Conservation (phyloP, 306 rosid genomes). For the Myrica gale region DNA sequence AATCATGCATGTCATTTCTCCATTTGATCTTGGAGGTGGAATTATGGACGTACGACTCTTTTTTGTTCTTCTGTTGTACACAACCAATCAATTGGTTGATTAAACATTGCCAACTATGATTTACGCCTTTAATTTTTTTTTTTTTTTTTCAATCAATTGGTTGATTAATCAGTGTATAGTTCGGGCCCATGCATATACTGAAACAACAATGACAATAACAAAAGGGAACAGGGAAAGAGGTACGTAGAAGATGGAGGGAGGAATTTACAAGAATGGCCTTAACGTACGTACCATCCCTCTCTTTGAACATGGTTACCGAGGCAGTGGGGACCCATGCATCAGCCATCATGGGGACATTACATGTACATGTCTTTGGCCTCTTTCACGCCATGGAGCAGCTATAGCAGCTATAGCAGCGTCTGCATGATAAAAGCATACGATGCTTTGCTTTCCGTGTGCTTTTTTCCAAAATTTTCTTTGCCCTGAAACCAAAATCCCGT, state of each 20-base stretch:
- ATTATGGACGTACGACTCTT: not conserved
- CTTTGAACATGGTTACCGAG: too few relatives aligned
- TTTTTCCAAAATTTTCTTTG: constrained; percentile 34
- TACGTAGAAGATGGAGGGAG: constrained; percentile 22
- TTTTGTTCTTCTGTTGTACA: too few relatives aligned
- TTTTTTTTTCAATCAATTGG: too few relatives aligned
- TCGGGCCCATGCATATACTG: not conserved
- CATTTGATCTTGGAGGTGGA: not conserved
- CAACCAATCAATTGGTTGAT: not conserved
- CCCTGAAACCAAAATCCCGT: constrained; percentile 5
- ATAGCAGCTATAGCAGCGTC: constrained; percentile 4
- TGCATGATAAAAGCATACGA: constrained; percentile 22
- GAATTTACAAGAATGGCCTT: constrained; percentile 36
- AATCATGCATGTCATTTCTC: not conserved
- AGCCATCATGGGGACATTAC: constrained; percentile 76
- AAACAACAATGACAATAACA: not conserved
- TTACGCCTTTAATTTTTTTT: too few relatives aligned
- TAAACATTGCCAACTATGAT: too few relatives aligned
- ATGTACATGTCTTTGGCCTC: constrained; percentile 45
- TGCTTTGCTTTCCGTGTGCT: constrained; percentile 45
- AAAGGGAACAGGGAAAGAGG: not conserved
- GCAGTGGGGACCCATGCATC: not conserved
- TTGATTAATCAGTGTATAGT: too few relatives aligned
- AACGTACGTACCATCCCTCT: constrained; percentile 18
- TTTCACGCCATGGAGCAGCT: constrained; percentile 24